These are phyloP conservation scores for Cladosporium sp. DNA, from an alignment of 2,329 filamentous ascomycete species.

Conservation along the genomic window DNA sequence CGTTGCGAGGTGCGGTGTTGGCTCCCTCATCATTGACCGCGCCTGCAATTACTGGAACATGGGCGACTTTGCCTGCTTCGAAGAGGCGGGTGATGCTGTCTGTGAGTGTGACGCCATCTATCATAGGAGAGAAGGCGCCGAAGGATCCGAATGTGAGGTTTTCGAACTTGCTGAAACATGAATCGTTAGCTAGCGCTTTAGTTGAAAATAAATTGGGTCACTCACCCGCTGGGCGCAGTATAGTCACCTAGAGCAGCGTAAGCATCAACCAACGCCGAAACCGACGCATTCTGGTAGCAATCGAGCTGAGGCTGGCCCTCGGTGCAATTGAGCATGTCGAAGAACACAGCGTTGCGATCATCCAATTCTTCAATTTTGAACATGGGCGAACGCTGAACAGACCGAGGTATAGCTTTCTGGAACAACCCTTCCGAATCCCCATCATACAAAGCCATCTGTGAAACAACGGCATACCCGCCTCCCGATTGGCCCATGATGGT, in stretches of 20 bases:
- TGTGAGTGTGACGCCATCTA: slow-evolving; percentile 1
- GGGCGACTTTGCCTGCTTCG: slow-evolving; percentile 4
- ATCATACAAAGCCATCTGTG: slow-evolving; percentile 8
- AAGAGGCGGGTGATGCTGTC: slow-evolving; percentile 6
- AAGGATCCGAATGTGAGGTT: slow-evolving; percentile 3
- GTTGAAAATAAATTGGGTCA: too few relatives aligned
- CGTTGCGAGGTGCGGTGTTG: slow-evolving; percentile 2
- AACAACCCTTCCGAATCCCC: slow-evolving; percentile 4
- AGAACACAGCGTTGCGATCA: slow-evolving; percentile 3
- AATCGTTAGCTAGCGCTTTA: not conserved
- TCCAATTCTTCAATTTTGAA: not conserved
- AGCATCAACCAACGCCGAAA: not conserved
- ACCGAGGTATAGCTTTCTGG: slow-evolving; percentile 4
- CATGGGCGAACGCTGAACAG: slow-evolving; percentile 6
- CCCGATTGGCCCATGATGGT: slow-evolving; percentile 44
- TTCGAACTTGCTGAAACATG: not conserved
- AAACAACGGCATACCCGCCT: slow-evolving; percentile 33
- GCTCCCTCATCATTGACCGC: slow-evolving; percentile 4
- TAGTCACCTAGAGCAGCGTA: not conserved
- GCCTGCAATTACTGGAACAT: slow-evolving; percentile 4
- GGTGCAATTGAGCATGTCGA: slow-evolving; percentile 1
- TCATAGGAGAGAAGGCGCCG: not conserved
- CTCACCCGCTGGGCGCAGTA: slow-evolving; percentile 5
- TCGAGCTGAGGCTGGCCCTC: not conserved
- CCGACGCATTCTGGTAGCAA: slow-evolving; percentile 3